A percentile compares a stretch with the other conserved stretches of the same genome.
Conservation (phyloP, 2,329 filamentous ascomycete genomes). For the Ceratocystis lukuohia region DNA sequence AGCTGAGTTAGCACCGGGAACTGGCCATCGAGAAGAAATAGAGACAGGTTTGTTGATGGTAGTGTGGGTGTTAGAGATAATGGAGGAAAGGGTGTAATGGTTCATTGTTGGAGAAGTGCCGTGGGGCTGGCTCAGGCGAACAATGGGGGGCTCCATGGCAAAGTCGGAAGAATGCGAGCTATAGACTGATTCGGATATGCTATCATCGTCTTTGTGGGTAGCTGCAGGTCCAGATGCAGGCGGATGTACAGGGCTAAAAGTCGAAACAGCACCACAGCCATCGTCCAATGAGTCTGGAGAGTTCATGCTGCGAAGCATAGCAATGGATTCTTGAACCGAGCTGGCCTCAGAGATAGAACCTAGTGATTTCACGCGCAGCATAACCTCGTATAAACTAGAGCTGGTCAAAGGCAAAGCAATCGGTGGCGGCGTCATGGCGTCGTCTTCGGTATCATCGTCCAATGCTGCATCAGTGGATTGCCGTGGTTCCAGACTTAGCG, state of each 20-base stretch:
- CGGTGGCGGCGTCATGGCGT: conserved; percentile 6
- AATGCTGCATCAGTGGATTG: conserved; percentile 3
- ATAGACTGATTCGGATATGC: conserved; percentile 11
- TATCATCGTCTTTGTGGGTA: conserved; percentile 12
- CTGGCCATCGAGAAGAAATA: neutral
- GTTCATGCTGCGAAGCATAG: conserved; percentile 12
- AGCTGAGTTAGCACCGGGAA: conserved; percentile 1
- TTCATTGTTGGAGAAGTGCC: conserved; percentile 3
- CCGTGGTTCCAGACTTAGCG: neutral
- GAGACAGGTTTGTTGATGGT: neutral
- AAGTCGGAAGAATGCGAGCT: conserved; percentile 12
- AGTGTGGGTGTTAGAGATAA: conserved; percentile 3
- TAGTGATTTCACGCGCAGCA: conserved; percentile 12
- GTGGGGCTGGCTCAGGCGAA: conserved; percentile 11
- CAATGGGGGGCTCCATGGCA: conserved; percentile 14
- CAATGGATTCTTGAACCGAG: conserved; percentile 16
- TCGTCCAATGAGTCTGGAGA: neutral
- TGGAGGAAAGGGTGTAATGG: neutral
- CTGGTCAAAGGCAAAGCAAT: conserved; percentile 9
- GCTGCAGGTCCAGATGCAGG: conserved; percentile 2
- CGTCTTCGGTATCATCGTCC: conserved; percentile 10
- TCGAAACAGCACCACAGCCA: neutral
- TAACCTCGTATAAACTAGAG: conserved; percentile 14
- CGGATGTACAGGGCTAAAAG: neutral
- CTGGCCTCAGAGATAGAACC: conserved; percentile 12